Evolutionary conservation across 1,284 basidiomycete genomes (phyloP).

Genomic region (Singerocomus rubriflavus): DNA sequence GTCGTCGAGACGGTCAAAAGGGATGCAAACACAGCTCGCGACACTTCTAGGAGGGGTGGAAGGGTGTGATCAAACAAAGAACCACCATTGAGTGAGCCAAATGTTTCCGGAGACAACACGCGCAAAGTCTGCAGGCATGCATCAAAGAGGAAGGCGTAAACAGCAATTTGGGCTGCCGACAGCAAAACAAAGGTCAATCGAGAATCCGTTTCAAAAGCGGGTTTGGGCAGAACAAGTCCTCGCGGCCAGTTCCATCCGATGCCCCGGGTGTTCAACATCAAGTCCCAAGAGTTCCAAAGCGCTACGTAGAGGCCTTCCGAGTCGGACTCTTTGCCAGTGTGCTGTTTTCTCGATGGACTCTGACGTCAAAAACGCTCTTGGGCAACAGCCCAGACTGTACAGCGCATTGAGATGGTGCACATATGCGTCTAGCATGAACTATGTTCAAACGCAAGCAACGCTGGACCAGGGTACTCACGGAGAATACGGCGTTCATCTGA

Average conservation of each 20-base stretch:
- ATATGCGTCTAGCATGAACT: slow-evolving; percentile 15
- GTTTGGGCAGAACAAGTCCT: slow-evolving; percentile 18
- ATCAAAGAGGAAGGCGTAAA: slow-evolving; percentile 18
- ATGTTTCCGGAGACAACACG: slow-evolving; percentile 15
- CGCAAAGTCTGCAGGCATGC: slow-evolving; percentile 13
- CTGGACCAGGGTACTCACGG: slow-evolving; percentile 11
- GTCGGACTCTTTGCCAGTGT: background rate
- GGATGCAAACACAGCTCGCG: slow-evolving; percentile 35
- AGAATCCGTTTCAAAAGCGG: slow-evolving; percentile 13
- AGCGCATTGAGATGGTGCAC: slow-evolving; percentile 14
- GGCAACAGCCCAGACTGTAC: slow-evolving; percentile 18
- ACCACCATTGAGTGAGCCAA: slow-evolving; percentile 28
- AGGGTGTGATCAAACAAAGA: slow-evolving; percentile 49
- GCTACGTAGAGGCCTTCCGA: slow-evolving; percentile 6
- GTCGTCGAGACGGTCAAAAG: slow-evolving; percentile 40
- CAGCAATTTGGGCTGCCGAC: slow-evolving; percentile 4
- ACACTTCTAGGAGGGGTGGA: slow-evolving; percentile 39
- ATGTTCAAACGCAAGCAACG: background rate
- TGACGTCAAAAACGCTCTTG: slow-evolving; percentile 15
- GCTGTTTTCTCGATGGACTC: background rate
- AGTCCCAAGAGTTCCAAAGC: slow-evolving; percentile 28
- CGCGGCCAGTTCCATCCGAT: slow-evolving; percentile 32
- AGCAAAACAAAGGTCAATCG: slow-evolving; percentile 13
- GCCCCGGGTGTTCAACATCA: slow-evolving; percentile 23
- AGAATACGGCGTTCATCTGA: slow-evolving; percentile 16